A percentile compares a stretch with the other conserved stretches of the same genome.
These are phyloP conservation scores for Neonectria sp. DNA, from an alignment of 2,329 filamentous ascomycete genomes.

Conservation along the genomic window DNA sequence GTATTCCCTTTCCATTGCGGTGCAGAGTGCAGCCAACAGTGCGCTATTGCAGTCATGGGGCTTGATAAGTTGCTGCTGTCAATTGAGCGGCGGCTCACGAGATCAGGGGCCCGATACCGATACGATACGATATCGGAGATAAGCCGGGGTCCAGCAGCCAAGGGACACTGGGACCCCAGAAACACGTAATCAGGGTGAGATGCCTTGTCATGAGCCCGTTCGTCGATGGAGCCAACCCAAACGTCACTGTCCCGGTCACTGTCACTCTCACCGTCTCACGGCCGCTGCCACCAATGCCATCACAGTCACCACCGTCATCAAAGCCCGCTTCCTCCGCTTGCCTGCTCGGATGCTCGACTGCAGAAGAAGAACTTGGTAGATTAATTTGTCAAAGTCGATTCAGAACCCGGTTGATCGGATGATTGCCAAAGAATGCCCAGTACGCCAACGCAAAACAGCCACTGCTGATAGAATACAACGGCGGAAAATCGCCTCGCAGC, in stretches of 20 bases:
- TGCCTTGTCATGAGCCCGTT: slow-evolving; percentile 12
- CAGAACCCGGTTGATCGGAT: slow-evolving; percentile 38
- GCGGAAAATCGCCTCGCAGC: slow-evolving; percentile 42
- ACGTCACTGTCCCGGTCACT: not conserved
- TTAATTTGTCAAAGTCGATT: slow-evolving; percentile 42
- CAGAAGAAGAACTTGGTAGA: not conserved
- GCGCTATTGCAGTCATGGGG: slow-evolving; percentile 39
- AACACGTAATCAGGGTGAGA: slow-evolving; percentile 26
- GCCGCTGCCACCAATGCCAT: not conserved
- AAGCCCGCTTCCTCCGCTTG: not conserved
- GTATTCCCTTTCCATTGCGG: slow-evolving; percentile 9
- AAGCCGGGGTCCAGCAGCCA: slow-evolving; percentile 29
- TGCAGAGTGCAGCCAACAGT: slow-evolving; percentile 28
- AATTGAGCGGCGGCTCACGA: slow-evolving; percentile 40
- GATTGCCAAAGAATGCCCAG: slow-evolving; percentile 41
- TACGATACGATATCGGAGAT: slow-evolving; percentile 51
- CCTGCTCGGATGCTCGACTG: not conserved
- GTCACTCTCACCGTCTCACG: not conserved
- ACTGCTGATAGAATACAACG: slow-evolving; percentile 40
- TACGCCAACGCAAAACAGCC: slow-evolving; percentile 45
- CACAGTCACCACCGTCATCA: not conserved
- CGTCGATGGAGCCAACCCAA: not conserved
- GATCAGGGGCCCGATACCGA: slow-evolving; percentile 34
- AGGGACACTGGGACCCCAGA: slow-evolving; percentile 12
- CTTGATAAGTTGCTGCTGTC: slow-evolving; percentile 16